Base-by-base conservation (phyloP, 306 rosid genomes). In the Ormosia emarginata region DNA sequence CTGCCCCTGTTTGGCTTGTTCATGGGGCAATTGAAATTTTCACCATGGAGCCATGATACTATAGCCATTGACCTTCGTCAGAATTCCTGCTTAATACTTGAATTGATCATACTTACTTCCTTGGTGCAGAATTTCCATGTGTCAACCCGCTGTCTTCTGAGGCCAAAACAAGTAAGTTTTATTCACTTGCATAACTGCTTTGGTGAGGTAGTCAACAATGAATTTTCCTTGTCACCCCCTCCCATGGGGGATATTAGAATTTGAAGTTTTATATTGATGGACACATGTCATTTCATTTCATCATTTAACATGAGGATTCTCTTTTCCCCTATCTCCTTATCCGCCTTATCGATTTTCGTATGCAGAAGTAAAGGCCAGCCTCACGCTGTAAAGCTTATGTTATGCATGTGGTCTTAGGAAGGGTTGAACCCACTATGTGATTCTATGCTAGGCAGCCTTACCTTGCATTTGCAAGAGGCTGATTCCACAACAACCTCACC, bases 61-160 rank as follows among this genome's bases (percentile, higher is more conserved):
- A 29, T 47, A 32, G 33, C 33, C 65, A 33, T 14, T 62, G 65
- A 13, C 46, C 30, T 59, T 49, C 55, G 6, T 30, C 7, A 7
- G 12, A 58, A 34, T 75, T 68, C 37, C 41, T 82, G 40, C 81
- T 46, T 3, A 2, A 41, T 80, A 12, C 49, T 72, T 70, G 73
- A 58, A 71, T 71, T 85, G 63, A 83, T 59, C 59, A 17, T 74
- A 36, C 85, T 84, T 78, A 5, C 50, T 24, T 85, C 57, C 70
- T 18, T 78, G 50, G 55, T 84, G 89, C 95, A 94, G 95, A 94
- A 77, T 71, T 81, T 66, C 90, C 92, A 18, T 91, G 95, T 77
- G 87, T 74, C 80, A 81, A 82, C 76, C 90, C 82, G 4, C 75
- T 66, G 41, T 14, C 91, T 66, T 69, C 82, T 13, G 92, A 82